Base-by-base conservation (phyloP, 495 filamentous ascomycete species). In the Rostrohypoxylon terebratum region DNA sequence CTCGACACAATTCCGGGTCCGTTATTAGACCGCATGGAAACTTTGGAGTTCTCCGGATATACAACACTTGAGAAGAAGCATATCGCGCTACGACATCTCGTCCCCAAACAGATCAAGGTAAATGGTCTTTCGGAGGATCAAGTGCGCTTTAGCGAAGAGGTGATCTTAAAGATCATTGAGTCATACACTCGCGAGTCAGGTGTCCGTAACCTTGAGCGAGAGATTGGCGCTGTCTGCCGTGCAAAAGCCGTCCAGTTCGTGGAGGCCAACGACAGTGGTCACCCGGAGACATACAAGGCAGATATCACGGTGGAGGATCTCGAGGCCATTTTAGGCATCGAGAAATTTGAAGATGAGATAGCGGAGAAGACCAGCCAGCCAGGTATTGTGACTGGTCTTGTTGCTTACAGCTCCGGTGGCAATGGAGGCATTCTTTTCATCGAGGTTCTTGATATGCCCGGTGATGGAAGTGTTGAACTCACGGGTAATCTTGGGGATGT, bases 401-500 rank as follows among this genome's bases (percentile, higher is more conserved):
- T 98, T 18, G 96, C 96, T n/a, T 98, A 97, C 83, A 92, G 90
- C 69, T 92, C 90, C 20, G 96, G 96, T 53, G 94, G 93, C 47
- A 94, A 97, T 80, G 96, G 96, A 48, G 94, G 93, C 76, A 99
- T 99, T 76, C 84, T 99, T 55, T 99, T 99, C 84, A 98, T 99
- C 76, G 96, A 99, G 81, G 92, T 97, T 28, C 93, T 94, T 33
- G 94, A 97, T 77, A 98, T 98, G 95, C 96, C 96, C 11, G 96
- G 96, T 33, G 91, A 86, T 59, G 96, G 96, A 34, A 90, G 91
- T 51, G 92, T 99, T 51, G 95, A 98, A 81, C 88, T 98, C n/a
- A 99, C 96, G 14, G 96, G 96, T 53, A 99, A 97, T 77, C 89
- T 99, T n/a, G 96, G 96, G 64, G 94, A 97, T 77, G 96, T 98